A percentile compares a stretch with the other conserved stretches of the same genome.
Evolutionary conservation across 257 asterid genomes (phyloP).

Genomic region (Eustoma russellianum): DNA sequence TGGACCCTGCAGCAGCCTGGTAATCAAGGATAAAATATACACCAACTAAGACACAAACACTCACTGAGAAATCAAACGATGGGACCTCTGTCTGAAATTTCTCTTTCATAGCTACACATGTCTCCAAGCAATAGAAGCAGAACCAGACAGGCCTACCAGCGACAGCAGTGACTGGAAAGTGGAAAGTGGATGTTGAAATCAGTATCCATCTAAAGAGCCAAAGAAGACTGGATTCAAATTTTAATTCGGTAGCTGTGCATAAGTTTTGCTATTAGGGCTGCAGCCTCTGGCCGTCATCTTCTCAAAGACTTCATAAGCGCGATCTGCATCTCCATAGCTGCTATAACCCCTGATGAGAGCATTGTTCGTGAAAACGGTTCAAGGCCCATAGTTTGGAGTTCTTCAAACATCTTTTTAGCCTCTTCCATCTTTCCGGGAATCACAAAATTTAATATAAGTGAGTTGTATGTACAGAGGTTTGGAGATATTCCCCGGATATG

Average conservation of each 20-base stretch:
- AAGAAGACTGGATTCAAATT: not conserved
- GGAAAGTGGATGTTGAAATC: no score
- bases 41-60: no score
- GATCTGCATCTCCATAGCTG: constrained; percentile 57
- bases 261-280: constrained; percentile 68
- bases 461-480: constrained; percentile 67
- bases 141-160: no score
- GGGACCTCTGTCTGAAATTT: no score
- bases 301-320: constrained; percentile 72
- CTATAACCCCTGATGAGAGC: constrained; percentile 81
- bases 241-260: constrained; percentile 86
- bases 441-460: constrained; percentile 67
- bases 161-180: no score
- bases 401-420: constrained; percentile 63
- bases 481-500: constrained; percentile 61
- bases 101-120: no score
- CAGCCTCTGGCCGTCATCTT: constrained; percentile 90
- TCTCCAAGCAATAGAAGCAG: no score
- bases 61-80: no score
- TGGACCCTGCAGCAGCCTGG: no score
- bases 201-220: constrained; percentile 1
- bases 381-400: constrained; percentile 48
- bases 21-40: no score
- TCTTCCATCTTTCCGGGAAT: constrained; percentile 60
- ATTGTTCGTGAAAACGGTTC: constrained; percentile 84